Evolutionary conservation across 192 early-diverging fungal species (phyloP), one percentile per base, ranked within the genome.

Genomic region (Dimargaris xerosporica): DNA sequence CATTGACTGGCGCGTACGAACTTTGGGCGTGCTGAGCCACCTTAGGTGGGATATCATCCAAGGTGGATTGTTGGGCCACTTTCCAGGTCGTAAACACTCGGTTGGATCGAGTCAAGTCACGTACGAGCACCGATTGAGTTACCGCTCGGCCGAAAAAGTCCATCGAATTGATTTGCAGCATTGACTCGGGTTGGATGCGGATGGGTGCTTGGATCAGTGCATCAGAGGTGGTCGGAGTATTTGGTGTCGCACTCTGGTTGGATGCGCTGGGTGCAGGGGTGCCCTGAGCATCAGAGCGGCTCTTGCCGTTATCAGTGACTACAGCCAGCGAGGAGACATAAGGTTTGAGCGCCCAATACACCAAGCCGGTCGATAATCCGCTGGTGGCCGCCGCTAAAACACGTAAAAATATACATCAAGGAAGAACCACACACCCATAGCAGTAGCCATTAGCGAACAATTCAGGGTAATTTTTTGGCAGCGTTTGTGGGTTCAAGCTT

Each of bases 81-180:
- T 34, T 26, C 54, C 54, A 56, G 16, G 29, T 29, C 23, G 54
- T 56, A 34, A 56, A 56, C 19, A 56, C 54, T 19, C 54, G 54
- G 54, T 34, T 56, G 54, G 54, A 56, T 11, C 28, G 54, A 13
- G 17, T 10, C 10, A 56, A 31, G 29, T 56, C 54, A n/a, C 29
- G 25, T 1, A 56, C 30, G 19, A 56, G 29, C 28, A 56, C 54
- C 6, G 25, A 56, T 5, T 34, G 54, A 34, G 19, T 34, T 29
- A 28, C 29, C 23, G 54, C 15, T 29, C 54, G 54, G 6, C 54
- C 54, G 26, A 56, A 56, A 34, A 56, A 56, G 30, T 30, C 54
- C 19, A 56, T n/a, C 23, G 54, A 34, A 12, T 56, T 29, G 16
- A 56, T 29, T 30, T 56, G 26, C 5, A 56, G 34, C 34, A 56